A percentile compares a stretch with the other conserved stretches of the same genome.
Evolutionary conservation across 768 basidiomycete species (phyloP).

Genomic region (Leccinum aurantiacum): DNA sequence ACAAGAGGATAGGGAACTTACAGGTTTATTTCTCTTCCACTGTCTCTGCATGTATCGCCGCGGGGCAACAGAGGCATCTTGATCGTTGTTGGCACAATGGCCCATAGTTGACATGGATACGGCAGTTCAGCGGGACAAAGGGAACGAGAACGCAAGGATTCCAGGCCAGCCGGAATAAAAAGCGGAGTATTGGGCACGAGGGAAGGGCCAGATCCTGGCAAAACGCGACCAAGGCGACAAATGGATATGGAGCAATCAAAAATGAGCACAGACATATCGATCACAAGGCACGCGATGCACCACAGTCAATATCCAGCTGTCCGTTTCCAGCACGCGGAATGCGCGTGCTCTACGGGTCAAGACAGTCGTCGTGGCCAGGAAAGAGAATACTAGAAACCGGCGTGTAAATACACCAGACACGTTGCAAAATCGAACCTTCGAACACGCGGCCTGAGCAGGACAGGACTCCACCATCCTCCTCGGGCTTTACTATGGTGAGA

Average conservation of each 20-base stretch:
- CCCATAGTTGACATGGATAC: conserved; percentile 12
- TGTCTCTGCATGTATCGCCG: conserved; percentile 40
- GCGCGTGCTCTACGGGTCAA: conserved; percentile 23
- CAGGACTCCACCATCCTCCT: neutral
- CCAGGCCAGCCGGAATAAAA: conserved; percentile 22
- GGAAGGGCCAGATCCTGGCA: conserved; percentile 25
- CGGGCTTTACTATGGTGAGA: conserved; percentile 7
- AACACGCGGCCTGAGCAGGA: conserved; percentile 17
- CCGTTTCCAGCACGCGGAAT: conserved; percentile 25
- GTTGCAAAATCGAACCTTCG: conserved; percentile 24
- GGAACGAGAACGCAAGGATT: conserved; percentile 5
- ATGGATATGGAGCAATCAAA: conserved; percentile 8
- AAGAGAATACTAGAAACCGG: conserved; percentile 8
- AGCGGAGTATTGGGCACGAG: conserved; percentile 30
- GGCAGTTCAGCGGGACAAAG: conserved; percentile 3
- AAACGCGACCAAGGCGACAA: conserved; percentile 26
- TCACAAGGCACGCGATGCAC: conserved; percentile 19
- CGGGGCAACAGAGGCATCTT: conserved; percentile 25
- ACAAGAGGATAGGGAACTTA: conserved; percentile 20
- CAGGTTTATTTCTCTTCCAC: conserved; percentile 45
- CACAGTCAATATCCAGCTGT: conserved; percentile 10
- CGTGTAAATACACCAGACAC: conserved; percentile 17
- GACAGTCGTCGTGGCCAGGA: conserved; percentile 8
- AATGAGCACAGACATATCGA: conserved; percentile 19
- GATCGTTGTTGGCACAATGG: conserved; percentile 8